Conservation (phyloP, 805 yeast species). For the Teunomyces stri region DNA sequence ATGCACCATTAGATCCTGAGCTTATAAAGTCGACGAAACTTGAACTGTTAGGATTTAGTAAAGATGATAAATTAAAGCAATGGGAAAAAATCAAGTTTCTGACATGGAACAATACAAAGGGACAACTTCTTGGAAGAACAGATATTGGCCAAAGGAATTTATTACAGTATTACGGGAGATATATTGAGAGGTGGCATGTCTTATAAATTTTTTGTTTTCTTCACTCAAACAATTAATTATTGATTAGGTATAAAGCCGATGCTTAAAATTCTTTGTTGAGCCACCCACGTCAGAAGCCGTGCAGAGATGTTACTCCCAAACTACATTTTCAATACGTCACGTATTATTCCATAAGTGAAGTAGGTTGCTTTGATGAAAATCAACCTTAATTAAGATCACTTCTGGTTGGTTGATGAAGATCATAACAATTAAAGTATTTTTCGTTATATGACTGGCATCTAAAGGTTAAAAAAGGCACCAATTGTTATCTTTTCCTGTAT, state of each 20-base stretch:
- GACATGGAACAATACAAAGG: slow-evolving; percentile 10
- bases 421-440: too few relatives aligned
- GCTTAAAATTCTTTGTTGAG: too few relatives aligned
- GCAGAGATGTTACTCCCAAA: too few relatives aligned
- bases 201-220: background rate
- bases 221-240: background rate
- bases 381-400: too few relatives aligned
- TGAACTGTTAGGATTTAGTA: slow-evolving; percentile 15
- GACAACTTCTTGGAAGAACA: slow-evolving; percentile 8
- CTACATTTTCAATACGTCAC: too few relatives aligned
- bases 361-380: too few relatives aligned
- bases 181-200: slow-evolving; percentile 10
- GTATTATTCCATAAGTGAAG: too few relatives aligned
- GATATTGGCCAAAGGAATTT: slow-evolving; percentile 6
- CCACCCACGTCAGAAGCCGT: too few relatives aligned
- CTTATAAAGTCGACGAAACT: slow-evolving; percentile 24
- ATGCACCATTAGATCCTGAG: slow-evolving; percentile 23
- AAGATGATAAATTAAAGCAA: slow-evolving; percentile 6
- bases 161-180: slow-evolving; percentile 9
- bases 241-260: background rate
- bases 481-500: background rate
- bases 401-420: too few relatives aligned
- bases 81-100: slow-evolving; percentile 12
- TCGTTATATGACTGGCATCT: background rate
- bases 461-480: too few relatives aligned